phyloP scores from a whole-genome alignment of 2,329 filamentous ascomycete genomes.

The Botrytis aclada region DNA sequence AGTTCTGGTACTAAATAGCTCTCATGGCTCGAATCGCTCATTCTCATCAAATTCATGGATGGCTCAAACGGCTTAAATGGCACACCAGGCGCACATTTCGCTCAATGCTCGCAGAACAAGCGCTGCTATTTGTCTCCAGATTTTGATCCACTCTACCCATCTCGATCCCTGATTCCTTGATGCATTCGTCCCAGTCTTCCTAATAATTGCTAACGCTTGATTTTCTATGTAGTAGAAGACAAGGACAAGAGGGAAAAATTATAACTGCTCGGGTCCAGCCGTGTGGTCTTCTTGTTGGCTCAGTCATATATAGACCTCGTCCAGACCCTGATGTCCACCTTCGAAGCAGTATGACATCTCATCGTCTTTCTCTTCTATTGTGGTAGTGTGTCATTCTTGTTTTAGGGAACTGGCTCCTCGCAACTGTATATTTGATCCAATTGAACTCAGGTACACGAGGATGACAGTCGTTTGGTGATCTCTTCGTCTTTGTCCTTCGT shows the following conservation, averaged over 20 bases:
- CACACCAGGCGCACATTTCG: constrained; percentile 22
- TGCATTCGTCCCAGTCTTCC: constrained; percentile 20
- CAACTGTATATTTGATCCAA: constrained; percentile 33
- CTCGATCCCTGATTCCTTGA: constrained; percentile 29
- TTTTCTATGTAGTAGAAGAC: constrained; percentile 20
- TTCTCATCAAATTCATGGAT: constrained; percentile 6
- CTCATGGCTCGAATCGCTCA: background rate
- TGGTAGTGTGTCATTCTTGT: constrained; percentile 23
- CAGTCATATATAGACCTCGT: constrained; percentile 31
- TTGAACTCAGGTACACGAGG: constrained; percentile 27
- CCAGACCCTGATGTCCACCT: constrained; percentile 26
- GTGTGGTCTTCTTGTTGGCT: constrained; percentile 24
- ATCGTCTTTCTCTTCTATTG: constrained; percentile 24
- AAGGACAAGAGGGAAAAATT: constrained; percentile 23
- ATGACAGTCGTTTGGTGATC: constrained; percentile 32
- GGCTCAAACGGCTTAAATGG: constrained; percentile 15
- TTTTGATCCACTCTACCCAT: constrained; percentile 27
- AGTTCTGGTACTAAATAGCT: constrained; percentile 13
- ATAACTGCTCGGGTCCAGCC: constrained; percentile 34
- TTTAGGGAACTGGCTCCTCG: constrained; percentile 25
- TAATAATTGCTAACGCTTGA: constrained; percentile 29
- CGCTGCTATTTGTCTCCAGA: constrained; percentile 24
- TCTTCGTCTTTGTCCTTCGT: constrained; percentile 29
- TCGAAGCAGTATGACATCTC: constrained; percentile 31
- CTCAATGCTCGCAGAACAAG: constrained; percentile 21